phyloP scores from a whole-genome alignment of 208 protist species.

The Leishmania turanica region DNA sequence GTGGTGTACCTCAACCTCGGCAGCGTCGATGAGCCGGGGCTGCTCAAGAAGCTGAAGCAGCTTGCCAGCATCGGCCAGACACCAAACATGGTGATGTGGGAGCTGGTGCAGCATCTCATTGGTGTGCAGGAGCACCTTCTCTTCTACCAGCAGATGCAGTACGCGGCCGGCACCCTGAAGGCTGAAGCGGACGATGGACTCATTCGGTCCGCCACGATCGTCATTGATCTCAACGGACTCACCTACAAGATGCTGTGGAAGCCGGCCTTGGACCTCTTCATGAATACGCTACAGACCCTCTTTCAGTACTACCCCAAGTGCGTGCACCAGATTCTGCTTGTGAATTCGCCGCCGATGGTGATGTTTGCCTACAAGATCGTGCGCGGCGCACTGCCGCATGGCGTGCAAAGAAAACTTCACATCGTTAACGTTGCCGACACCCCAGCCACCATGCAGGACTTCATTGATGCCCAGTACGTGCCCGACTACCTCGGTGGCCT shows the following conservation, averaged over 20 bases:
- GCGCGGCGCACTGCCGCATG: constrained; percentile 35
- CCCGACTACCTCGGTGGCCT: constrained; percentile 53
- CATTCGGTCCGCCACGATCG: constrained; percentile 40
- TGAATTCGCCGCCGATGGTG: constrained; percentile 63
- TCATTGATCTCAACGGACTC: constrained; percentile 49
- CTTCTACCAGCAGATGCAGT: constrained; percentile 28
- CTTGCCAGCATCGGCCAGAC: constrained; percentile 16
- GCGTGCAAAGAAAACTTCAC: constrained; percentile 44
- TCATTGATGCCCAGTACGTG: constrained; percentile 46
- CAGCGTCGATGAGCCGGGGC: constrained; percentile 25
- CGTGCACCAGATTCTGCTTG: constrained; percentile 51
- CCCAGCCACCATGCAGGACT: constrained; percentile 27
- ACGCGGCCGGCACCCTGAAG: constrained; percentile 2
- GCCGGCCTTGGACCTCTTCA: constrained; percentile 61
- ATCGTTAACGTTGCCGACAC: constrained; percentile 48
- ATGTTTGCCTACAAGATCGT: constrained; percentile 65
- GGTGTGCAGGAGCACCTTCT: constrained; percentile 41
- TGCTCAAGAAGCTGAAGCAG: constrained; percentile 29
- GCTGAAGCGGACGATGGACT: constrained; percentile 27
- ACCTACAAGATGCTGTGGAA: constrained; percentile 71
- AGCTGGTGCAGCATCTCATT: constrained; percentile 44
- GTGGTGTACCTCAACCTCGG: constrained; percentile 39
- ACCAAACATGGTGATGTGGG: constrained; percentile 34
- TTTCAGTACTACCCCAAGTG: constrained; percentile 53
- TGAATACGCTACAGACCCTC: constrained; percentile 28